Conservation (phyloP, 2,329 filamentous ascomycete species). For the Claviceps paspali region DNA sequence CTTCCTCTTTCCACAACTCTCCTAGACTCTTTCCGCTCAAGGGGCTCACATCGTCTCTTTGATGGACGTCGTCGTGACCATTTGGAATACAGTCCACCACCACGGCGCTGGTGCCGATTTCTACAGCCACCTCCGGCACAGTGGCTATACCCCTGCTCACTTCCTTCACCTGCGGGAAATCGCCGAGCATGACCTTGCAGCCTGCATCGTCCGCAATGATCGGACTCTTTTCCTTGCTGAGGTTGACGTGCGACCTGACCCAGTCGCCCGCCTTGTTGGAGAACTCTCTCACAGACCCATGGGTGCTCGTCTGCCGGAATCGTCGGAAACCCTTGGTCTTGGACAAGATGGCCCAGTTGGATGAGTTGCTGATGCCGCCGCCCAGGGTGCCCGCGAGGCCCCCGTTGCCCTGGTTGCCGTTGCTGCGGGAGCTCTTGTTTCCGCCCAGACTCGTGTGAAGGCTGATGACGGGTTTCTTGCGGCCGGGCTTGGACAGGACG, state of each 20-base stretch:
- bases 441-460: slow-evolving; percentile 1
- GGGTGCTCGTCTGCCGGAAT: slow-evolving; percentile 4
- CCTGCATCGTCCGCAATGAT: neutral
- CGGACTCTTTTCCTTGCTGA: slow-evolving; percentile 7
- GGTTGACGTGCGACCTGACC: slow-evolving; percentile 12
- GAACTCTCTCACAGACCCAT: slow-evolving; percentile 11
- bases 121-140: slow-evolving; percentile 4
- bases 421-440: neutral
- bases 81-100: neutral
- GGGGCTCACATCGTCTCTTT: slow-evolving; percentile 2
- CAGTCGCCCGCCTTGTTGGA: slow-evolving; percentile 14
- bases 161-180: neutral
- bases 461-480: slow-evolving; percentile 6
- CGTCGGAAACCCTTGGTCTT: slow-evolving; percentile 6
- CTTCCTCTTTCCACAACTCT: neutral
- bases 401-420: too few species aligned
- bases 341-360: slow-evolving; percentile 3
- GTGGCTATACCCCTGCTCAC: slow-evolving; percentile 2
- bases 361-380: neutral
- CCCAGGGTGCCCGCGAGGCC: too few species aligned
- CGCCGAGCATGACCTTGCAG: neutral
- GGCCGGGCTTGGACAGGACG: slow-evolving; percentile 7
- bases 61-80: neutral
- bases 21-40: neutral
- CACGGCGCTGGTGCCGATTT: slow-evolving; percentile 4